These are phyloP conservation scores for Yamadazyma oceani DNA, from an alignment of 1,139 yeast genomes.

Conservation along the genomic window DNA sequence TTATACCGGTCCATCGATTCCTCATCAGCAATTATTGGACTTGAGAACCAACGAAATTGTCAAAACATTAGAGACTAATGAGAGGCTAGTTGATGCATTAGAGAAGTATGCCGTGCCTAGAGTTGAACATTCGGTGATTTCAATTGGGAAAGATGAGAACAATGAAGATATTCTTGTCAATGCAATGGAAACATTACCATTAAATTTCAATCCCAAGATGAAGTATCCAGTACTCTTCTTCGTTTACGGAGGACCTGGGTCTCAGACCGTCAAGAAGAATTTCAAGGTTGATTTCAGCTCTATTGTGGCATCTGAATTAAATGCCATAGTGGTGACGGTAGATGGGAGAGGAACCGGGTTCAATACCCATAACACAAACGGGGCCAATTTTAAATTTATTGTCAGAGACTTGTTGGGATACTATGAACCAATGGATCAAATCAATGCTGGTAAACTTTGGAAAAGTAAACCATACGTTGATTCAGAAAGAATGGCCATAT, in stretches of 20 bases:
- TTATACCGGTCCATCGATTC: constrained; percentile 66
- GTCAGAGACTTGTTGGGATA: constrained; percentile 69
- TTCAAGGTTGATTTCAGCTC: constrained; percentile 61
- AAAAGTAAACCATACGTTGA: constrained; percentile 56
- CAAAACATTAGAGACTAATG: constrained; percentile 50
- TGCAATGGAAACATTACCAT: constrained; percentile 63
- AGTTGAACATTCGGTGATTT: constrained; percentile 45
- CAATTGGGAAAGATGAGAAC: constrained; percentile 45
- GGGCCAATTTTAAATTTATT: constrained; percentile 54
- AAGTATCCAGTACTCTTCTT: constrained; percentile 71
- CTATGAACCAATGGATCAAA: constrained; percentile 70
- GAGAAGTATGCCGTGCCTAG: constrained; percentile 49
- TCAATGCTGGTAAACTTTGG: constrained; percentile 66
- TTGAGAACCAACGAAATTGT: constrained; percentile 37
- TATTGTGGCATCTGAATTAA: constrained; percentile 64
- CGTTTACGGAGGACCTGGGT: constrained; percentile 84
- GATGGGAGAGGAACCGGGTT: constrained; percentile 85
- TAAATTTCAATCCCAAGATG: constrained; percentile 51
- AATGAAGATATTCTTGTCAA: constrained; percentile 48
- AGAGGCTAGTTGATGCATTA: constrained; percentile 37
- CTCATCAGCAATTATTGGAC: constrained; percentile 64
- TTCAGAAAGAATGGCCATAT: constrained; percentile 58
- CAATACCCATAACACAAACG: constrained; percentile 43
- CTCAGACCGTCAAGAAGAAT: constrained; percentile 60
- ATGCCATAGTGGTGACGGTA: constrained; percentile 74